A percentile compares a stretch with the other conserved stretches of the same genome.
Evolutionary conservation across 1,139 yeast genomes (phyloP).

Genomic region (Zygosaccharomyces sapae): DNA sequence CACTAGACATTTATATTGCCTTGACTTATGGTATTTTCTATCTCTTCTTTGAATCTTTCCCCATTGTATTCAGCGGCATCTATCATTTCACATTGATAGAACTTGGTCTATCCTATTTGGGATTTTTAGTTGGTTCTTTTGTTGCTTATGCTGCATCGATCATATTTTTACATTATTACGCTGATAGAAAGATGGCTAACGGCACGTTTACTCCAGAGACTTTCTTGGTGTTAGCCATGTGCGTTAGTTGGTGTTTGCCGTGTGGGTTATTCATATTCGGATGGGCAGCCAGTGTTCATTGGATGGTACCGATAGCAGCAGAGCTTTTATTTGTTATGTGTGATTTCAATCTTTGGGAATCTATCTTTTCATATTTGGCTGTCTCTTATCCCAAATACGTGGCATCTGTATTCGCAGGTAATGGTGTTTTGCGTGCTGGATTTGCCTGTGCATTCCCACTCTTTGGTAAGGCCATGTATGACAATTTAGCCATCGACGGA

Average conservation of each 20-base stretch:
- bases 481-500: constrained; percentile 42
- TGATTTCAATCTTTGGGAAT: constrained; percentile 42
- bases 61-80: constrained; percentile 46
- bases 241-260: constrained; percentile 44
- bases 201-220: constrained; percentile 40
- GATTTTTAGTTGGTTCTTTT: constrained; percentile 45
- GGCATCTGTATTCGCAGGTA: constrained; percentile 60
- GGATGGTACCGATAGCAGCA: constrained; percentile 45
- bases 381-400: constrained; percentile 41
- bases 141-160: constrained; percentile 26
- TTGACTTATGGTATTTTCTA: constrained; percentile 53
- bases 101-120: constrained; percentile 46
- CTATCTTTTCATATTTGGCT: constrained; percentile 32
- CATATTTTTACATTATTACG: constrained; percentile 11
- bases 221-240: constrained; percentile 43
- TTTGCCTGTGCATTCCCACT: constrained; percentile 62
- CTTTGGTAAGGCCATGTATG: constrained; percentile 51
- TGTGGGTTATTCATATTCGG: constrained; percentile 47
- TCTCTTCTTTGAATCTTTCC: constrained; percentile 59
- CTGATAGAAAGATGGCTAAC: constrained; percentile 32
- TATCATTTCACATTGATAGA: constrained; percentile 48
- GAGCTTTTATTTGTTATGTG: constrained; percentile 40
- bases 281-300: constrained; percentile 46
- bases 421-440: constrained; percentile 48
- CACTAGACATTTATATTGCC: constrained; percentile 49